These are phyloP conservation scores for Rhodotorula paludigena DNA, from an alignment of 768 basidiomycete genomes.

Conservation along the genomic window DNA sequence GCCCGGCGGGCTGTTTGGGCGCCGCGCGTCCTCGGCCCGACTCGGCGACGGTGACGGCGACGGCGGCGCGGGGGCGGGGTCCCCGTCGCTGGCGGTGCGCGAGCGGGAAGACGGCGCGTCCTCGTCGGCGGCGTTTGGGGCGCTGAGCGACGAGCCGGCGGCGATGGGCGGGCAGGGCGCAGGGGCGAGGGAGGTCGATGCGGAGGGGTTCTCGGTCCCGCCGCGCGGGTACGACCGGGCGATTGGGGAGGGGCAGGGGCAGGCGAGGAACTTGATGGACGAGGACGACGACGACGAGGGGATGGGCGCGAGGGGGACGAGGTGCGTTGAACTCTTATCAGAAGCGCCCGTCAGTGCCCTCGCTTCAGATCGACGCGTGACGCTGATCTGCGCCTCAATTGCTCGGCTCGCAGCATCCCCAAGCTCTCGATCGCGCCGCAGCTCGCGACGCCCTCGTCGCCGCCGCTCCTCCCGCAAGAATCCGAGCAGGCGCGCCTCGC, in stretches of 20 bases:
- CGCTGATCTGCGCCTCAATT: background rate
- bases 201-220: constrained; percentile 50
- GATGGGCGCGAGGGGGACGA: background rate
- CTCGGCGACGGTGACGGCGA: background rate
- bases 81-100: background rate
- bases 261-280: constrained; percentile 34
- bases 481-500: constrained; percentile 12
- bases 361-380: background rate
- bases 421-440: constrained; percentile 19
- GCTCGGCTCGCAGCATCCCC: constrained; percentile 3
- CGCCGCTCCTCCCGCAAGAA: constrained; percentile 13
- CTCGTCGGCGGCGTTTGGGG: background rate
- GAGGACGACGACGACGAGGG: constrained; percentile 42
- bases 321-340: background rate
- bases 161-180: background rate
- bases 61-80: background rate
- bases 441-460: background rate
- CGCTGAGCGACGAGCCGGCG: background rate
- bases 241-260: constrained; percentile 42
- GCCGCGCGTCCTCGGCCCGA: too few species aligned
- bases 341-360: background rate
- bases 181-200: constrained; percentile 43
- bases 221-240: constrained; percentile 49
- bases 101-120: too few species aligned
- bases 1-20: constrained; percentile 30